Evolutionary conservation across 1,284 basidiomycete species (phyloP), one percentile per base, ranked within the genome.

Genomic region (Golubevia pallescens): DNA sequence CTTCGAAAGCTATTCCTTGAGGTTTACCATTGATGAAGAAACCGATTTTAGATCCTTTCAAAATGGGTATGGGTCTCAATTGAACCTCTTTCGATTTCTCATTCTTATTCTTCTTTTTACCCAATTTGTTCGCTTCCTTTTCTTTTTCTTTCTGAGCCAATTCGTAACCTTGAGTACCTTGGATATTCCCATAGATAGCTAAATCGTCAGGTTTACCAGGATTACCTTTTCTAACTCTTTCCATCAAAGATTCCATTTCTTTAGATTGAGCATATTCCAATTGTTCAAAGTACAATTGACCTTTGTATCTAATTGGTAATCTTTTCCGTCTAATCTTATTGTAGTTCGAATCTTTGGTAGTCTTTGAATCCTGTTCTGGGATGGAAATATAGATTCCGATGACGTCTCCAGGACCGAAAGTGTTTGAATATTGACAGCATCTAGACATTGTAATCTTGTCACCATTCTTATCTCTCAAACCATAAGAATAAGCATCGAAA

Each of bases 261-360:
- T 95, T 96, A n/a, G 90, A 90, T 65, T 91, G 90, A 1, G 91
- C 87, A 84, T 97, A 98, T 86, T 99, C 96, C 73, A 94, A 89
- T 70, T 91, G 92, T 86, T 99, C 97, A 85, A 97, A 98, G 85
- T 97, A 96, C 70, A 94, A 91, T 86, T 96, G 94, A n/a, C 93
- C 93, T 86, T 95, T 95, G 87, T 94, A 94, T 65, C 93, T 92
- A 81, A 99, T 96, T 1, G 95, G 90, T 63, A 85, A 69, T 2
- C 78, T 73, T 21, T 84, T 82, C 21, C 80, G 63, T n/a, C 67
- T 68, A 62, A 85, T 77, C 3, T 62, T 61, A 48, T 65, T 63
- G 1, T 71, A 57, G 59, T 80, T 72, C 10, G 65, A 60, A 8
- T 74, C 70, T 48, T 77, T 21, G 19, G 16, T 58, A 52, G 7